phyloP scores from a whole-genome alignment of 73 alveolate genomes.

The Paramecium sonneborni region DNA sequence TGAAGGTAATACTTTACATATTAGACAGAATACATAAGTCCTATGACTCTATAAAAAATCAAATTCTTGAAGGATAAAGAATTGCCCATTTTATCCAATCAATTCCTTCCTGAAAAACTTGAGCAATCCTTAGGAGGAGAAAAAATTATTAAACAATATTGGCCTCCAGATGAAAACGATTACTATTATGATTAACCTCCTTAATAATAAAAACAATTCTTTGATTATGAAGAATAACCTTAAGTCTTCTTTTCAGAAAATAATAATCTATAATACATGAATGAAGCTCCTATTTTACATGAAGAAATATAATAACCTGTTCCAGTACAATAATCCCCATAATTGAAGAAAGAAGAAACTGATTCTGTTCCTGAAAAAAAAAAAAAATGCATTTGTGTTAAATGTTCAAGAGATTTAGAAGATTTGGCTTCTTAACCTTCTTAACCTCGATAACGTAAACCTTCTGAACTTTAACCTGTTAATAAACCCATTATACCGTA shows the following conservation, averaged over 20 bases:
- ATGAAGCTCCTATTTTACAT: neutral
- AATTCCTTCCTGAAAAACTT: neutral
- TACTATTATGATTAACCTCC: neutral
- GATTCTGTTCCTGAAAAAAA: neutral
- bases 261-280: neutral
- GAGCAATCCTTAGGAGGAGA: slow-evolving; percentile 46
- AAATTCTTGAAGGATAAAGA: neutral
- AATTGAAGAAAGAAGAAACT: neutral
- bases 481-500: neutral
- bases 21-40: neutral
- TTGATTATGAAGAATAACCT: slow-evolving; percentile 15
- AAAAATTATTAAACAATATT: neutral
- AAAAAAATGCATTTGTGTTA: slow-evolving; percentile 43
- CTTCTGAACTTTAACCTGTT: neutral
- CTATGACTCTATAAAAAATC: neutral
- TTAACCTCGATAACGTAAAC: neutral
- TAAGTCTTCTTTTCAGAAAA: neutral
- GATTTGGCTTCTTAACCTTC: neutral
- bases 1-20: neutral
- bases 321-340: neutral
- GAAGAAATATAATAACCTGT: neutral
- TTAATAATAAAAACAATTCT: neutral
- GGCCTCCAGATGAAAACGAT: slow-evolving; percentile 54
- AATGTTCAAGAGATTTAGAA: slow-evolving; percentile 31
- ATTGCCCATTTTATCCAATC: neutral